A percentile compares a stretch with the other conserved stretches of the same genome.
Evolutionary conservation across 768 basidiomycete genomes (phyloP).

Genomic region (Suillus placidus): DNA sequence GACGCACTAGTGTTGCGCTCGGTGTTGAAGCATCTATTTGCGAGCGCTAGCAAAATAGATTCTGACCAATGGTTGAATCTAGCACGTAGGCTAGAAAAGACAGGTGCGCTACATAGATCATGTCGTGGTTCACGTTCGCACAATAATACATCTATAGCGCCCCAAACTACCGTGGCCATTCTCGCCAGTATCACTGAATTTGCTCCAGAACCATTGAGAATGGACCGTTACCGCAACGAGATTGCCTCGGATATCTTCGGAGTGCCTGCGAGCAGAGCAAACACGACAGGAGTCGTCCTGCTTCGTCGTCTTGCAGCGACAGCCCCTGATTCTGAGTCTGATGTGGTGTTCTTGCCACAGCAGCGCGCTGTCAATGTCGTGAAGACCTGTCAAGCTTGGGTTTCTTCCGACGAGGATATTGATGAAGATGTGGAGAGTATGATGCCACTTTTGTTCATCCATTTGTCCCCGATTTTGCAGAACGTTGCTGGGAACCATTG

Average conservation of each 20-base stretch:
- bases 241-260: constrained; percentile 80
- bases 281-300: constrained; percentile 66
- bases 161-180: constrained; percentile 69
- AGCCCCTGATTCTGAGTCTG: constrained; percentile 79
- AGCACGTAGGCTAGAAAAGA: constrained; percentile 64
- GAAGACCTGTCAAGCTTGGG: constrained; percentile 85
- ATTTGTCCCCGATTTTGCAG: constrained; percentile 86
- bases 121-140: constrained; percentile 4
- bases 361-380: constrained; percentile 85
- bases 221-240: constrained; percentile 87
- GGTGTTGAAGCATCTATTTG: constrained; percentile 61
- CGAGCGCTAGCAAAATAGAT: constrained; percentile 62
- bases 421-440: constrained; percentile 79
- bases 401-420: constrained; percentile 61
- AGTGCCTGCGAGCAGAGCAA: constrained; percentile 62
- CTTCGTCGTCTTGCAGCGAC: constrained; percentile 71
- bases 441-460: constrained; percentile 72
- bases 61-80: constrained; percentile 77
- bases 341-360: constrained; percentile 82
- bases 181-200: constrained; percentile 59
- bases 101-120: constrained; percentile 45
- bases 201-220: constrained; percentile 67
- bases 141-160: constrained; percentile 48
- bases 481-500: constrained; percentile 87
- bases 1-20: constrained; percentile 62